Percentiles rank a stretch among this genome's conserved stretches.
Evolutionary conservation across 1,284 basidiomycete species (phyloP).

Genomic region (Ustilago sp.): DNA sequence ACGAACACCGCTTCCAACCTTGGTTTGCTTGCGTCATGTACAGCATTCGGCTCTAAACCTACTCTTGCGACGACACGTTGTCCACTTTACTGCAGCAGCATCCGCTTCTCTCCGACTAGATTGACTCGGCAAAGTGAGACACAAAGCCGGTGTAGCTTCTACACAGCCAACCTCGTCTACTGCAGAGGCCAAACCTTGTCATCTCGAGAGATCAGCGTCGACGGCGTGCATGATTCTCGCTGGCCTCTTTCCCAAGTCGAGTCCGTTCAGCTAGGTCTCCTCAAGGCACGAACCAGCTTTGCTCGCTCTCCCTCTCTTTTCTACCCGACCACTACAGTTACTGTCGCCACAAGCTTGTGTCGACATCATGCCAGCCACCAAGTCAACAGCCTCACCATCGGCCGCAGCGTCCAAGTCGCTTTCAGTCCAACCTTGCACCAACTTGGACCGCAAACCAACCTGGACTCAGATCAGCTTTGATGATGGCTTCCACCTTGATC

Average conservation of each 20-base stretch:
- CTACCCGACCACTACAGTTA: not conserved
- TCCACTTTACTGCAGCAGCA: not conserved
- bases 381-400: constrained; percentile 13
- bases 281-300: not conserved
- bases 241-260: no score
- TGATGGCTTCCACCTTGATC: constrained; percentile 48
- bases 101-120: not conserved
- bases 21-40: not conserved
- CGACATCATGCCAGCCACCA: constrained; percentile 18
- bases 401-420: constrained; percentile 10
- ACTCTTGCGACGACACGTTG: not conserved
- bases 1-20: not conserved
- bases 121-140: not conserved
- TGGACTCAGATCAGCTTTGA: constrained; percentile 51
- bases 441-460: constrained; percentile 40
- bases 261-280: not conserved
- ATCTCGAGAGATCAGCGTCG: not conserved
- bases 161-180: not conserved
- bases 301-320: not conserved
- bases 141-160: not conserved
- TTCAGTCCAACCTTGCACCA: constrained; percentile 9
- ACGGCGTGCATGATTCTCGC: not conserved
- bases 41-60: not conserved
- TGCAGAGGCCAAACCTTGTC: not conserved
- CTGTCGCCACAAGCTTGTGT: not conserved